A percentile compares a stretch with the other conserved stretches of the same genome.
Evolutionary conservation across 1,284 basidiomycete genomes (phyloP).

Genomic region (Rhodotorula glutinis): DNA sequence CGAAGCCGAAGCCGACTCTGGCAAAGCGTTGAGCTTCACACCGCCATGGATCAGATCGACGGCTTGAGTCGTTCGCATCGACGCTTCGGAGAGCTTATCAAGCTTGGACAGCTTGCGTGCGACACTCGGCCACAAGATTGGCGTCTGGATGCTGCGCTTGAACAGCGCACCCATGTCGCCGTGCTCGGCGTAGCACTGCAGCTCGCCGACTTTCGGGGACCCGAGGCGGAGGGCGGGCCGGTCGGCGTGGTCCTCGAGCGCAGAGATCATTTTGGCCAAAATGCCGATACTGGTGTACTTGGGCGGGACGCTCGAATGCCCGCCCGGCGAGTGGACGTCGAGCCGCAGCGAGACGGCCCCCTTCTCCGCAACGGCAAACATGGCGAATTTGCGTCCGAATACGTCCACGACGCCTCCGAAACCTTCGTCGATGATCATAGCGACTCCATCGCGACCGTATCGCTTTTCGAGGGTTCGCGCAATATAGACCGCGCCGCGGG

Average conservation of each 20-base stretch:
- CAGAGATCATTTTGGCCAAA: constrained; percentile 57
- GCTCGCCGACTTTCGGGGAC: constrained; percentile 51
- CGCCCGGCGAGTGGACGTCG: constrained; percentile 41
- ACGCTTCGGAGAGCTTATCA: constrained; percentile 50
- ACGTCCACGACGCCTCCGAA: constrained; percentile 48
- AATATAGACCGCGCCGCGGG: constrained; percentile 58
- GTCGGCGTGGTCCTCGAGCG: constrained; percentile 58
- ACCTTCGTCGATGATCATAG: constrained; percentile 57
- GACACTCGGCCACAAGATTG: constrained; percentile 50
- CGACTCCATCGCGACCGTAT: constrained; percentile 61
- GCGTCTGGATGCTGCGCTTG: constrained; percentile 50
- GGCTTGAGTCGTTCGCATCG: constrained; percentile 66
- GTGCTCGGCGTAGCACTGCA: constrained; percentile 56
- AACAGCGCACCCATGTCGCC: constrained; percentile 52
- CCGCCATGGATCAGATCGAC: constrained; percentile 65
- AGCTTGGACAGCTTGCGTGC: constrained; percentile 52
- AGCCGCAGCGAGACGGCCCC: constrained; percentile 44
- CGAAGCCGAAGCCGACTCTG: constrained; percentile 40
- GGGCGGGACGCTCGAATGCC: constrained; percentile 43
- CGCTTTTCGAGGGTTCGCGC: constrained; percentile 55
- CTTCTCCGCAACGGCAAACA: constrained; percentile 54
- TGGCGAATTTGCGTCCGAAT: constrained; percentile 48
- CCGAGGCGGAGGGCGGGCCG: constrained; percentile 45
- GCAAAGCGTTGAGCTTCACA: constrained; percentile 55
- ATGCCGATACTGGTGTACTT: constrained; percentile 57